Percentiles rank a stretch among this genome's conserved stretches.
phyloP scores from a whole-genome alignment of 2,329 filamentous ascomycete species.

The Penicillium sp. region DNA sequence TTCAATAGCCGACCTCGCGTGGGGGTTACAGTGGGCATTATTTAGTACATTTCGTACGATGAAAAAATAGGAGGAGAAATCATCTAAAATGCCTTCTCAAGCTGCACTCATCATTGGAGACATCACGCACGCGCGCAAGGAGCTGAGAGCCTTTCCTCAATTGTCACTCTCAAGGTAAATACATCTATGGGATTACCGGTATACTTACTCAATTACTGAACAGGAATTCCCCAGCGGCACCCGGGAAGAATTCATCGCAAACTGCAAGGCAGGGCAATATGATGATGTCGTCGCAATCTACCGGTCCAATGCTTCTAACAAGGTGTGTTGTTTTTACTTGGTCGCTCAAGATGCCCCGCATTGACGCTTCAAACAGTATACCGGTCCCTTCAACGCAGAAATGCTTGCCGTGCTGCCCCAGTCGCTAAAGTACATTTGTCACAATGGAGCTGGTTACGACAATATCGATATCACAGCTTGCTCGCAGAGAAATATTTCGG shows the following conservation, averaged over 20 bases:
- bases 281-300: constrained; percentile 54
- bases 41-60: background rate
- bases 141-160: constrained; percentile 42
- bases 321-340: constrained; percentile 24
- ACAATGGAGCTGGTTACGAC: constrained; percentile 57
- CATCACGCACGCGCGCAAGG: constrained; percentile 40
- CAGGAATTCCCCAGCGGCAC: constrained; percentile 53
- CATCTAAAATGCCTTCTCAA: constrained; percentile 34
- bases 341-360: background rate
- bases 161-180: constrained; percentile 40
- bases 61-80: background rate
- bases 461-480: constrained; percentile 55
- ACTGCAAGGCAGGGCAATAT: constrained; percentile 51
- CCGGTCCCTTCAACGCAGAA: constrained; percentile 48
- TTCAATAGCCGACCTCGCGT: constrained; percentile 14
- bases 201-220: background rate
- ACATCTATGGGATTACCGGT: background rate
- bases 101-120: constrained; percentile 44
- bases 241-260: constrained; percentile 52
- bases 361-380: constrained; percentile 26
- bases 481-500: constrained; percentile 40
- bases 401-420: constrained; percentile 44
- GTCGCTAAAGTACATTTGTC: constrained; percentile 48
- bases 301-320: constrained; percentile 54
- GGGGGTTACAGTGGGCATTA: constrained; percentile 3